phyloP scores from a whole-genome alignment of 768 basidiomycete species.

The Tylopilus felleus region DNA sequence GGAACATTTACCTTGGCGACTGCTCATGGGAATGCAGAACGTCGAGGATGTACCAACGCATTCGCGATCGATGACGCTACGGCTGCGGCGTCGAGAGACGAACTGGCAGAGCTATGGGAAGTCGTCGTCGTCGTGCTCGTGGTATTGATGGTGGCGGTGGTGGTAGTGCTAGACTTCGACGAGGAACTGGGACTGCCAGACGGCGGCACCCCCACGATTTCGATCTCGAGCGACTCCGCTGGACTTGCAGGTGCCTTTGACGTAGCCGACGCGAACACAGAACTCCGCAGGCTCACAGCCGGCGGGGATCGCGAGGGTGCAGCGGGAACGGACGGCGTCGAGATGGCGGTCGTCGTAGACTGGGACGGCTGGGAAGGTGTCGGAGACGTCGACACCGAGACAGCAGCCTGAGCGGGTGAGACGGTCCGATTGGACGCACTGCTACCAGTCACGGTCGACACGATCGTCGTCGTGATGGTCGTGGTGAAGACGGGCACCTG shows the following conservation, averaged over 20 bases:
- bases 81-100: constrained; percentile 11
- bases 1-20: background rate
- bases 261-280: background rate
- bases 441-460: constrained; percentile 7
- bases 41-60: background rate
- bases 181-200: constrained; percentile 3
- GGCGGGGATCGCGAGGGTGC: constrained; percentile 4
- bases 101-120: constrained; percentile 1
- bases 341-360: background rate
- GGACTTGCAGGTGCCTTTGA: background rate
- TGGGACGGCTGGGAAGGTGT: constrained; percentile 1
- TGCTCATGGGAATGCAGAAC: background rate
- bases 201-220: constrained; percentile 14
- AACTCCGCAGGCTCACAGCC: background rate
- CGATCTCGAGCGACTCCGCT: constrained; percentile 19
- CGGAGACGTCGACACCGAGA: constrained; percentile 9
- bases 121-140: constrained; percentile 3
- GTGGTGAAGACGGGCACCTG: constrained; percentile 18
- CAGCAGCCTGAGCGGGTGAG: constrained; percentile 16
- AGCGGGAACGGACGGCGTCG: background rate
- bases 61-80: constrained; percentile 23
- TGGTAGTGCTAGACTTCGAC: background rate
- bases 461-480: constrained; percentile 27
- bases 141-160: background rate
- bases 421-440: background rate